Evolutionary conservation across 139 green algal genomes (phyloP).

Genomic region (Prasinococcaceae sp.): DNA sequence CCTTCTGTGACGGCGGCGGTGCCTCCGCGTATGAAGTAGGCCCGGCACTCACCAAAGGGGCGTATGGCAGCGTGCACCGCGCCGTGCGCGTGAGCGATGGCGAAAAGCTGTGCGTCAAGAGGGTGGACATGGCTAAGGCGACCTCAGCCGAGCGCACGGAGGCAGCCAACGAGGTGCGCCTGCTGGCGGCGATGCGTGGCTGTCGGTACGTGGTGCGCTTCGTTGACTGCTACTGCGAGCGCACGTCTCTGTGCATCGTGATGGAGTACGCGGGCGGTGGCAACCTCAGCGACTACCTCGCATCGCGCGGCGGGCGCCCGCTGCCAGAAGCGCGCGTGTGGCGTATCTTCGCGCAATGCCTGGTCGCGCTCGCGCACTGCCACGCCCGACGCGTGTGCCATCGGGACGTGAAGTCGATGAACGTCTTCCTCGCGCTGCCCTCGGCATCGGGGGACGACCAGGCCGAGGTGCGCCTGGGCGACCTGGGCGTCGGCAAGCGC

Average conservation of each 20-base stretch:
- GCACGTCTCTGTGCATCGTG: slow-evolving; percentile 51
- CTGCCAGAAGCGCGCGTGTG: slow-evolving; percentile 41
- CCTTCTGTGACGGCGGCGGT: too few species aligned
- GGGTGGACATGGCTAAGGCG: slow-evolving; percentile 44
- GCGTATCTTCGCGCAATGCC: slow-evolving; percentile 40
- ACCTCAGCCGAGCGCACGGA: slow-evolving; percentile 30
- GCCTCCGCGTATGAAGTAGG: too few species aligned
- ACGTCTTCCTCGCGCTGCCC: slow-evolving; percentile 54
- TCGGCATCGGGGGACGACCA: slow-evolving; percentile 28
- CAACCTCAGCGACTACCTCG: slow-evolving; percentile 24
- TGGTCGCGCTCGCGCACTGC: slow-evolving; percentile 24
- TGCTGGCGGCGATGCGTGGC: slow-evolving; percentile 41
- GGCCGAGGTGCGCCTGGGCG: slow-evolving; percentile 42
- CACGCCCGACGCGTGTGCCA: slow-evolving; percentile 50
- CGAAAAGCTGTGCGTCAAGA: slow-evolving; percentile 43
- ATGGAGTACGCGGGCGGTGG: slow-evolving; percentile 54
- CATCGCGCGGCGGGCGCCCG: neutral
- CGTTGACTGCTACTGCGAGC: slow-evolving; percentile 45
- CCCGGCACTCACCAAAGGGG: too few species aligned
- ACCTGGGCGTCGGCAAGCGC: slow-evolving; percentile 49
- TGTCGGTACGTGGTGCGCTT: slow-evolving; percentile 41
- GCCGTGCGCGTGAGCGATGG: slow-evolving; percentile 17
- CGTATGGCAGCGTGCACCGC: slow-evolving; percentile 45
- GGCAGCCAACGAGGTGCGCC: slow-evolving; percentile 48
- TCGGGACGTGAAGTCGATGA: slow-evolving; percentile 51